Conservation (phyloP, 768 basidiomycete genomes). For the Scleroderma citrinum region DNA sequence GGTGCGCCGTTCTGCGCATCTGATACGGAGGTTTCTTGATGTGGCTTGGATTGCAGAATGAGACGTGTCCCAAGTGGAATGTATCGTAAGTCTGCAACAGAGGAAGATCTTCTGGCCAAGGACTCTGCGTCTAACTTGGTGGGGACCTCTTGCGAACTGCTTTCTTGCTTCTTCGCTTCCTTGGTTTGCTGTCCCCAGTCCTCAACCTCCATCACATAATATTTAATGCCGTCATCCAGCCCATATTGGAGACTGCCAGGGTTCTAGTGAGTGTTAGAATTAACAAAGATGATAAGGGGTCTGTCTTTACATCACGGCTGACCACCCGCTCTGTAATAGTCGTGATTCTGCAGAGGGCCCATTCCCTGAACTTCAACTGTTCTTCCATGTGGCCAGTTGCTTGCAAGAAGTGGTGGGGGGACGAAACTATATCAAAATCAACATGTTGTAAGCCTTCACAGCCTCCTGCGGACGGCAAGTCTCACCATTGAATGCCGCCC, state of each 20-base stretch:
- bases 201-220: conserved; percentile 90
- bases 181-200: conserved; percentile 73
- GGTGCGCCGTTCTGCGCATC: too few relatives aligned
- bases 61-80: too few relatives aligned
- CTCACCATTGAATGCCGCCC: conserved; percentile 98
- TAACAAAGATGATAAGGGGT: conserved; percentile 1
- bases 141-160: conserved; percentile 45
- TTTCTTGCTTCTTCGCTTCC: conserved; percentile 50
- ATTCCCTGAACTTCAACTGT: conserved; percentile 85
- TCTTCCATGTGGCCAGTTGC: conserved; percentile 83
- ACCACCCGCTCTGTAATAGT: conserved; percentile 83
- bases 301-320: conserved; percentile 53
- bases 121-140: conserved; percentile 34
- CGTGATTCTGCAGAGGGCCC: conserved; percentile 91
- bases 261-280: conserved; percentile 42
- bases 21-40: too few relatives aligned
- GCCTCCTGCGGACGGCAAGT: neutral
- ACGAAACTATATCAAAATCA: conserved; percentile 60
- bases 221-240: conserved; percentile 83
- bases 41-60: too few relatives aligned
- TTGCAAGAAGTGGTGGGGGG: conserved; percentile 96
- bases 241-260: conserved; percentile 85
- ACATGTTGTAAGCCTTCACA: neutral
- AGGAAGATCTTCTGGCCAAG: conserved; percentile 23
- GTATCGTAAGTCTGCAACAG: too few relatives aligned